Evolutionary conservation across 306 rosid species (phyloP), one percentile per base, ranked within the genome.

Genomic region (Citrullus amarus): DNA sequence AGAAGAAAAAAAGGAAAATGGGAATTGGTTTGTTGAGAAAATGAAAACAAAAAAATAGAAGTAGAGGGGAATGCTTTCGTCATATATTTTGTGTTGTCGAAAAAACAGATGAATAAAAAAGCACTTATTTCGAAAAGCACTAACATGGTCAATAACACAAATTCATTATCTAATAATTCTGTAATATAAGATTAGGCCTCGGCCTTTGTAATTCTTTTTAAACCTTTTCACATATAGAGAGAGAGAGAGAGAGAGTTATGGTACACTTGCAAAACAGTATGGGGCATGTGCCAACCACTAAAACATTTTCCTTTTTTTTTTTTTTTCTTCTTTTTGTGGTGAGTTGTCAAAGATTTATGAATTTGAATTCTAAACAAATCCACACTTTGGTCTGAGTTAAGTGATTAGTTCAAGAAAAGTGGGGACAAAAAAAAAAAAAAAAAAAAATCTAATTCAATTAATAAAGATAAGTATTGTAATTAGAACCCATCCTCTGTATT

Each of bases 281-380:
- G 11, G 30, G 32, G 62, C 78, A 74, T 58, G 79, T 58, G 79
- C 22, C 25, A 76, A 76, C 39, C 79, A 76, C 79, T 41, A 20
- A 25, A 76, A 39, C 22, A 76, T 36, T 41, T 43, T 32, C 1
- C 13, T 61, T 6, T 3, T 36, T 32, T 30, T 0, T 62, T 32
- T 62, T 1, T 30, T 63, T 8, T 1, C 34, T 32, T 1, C 3
- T 41, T 18, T 41, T 41, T 4, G 4, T 4, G 58, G 39, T 14
- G n/a, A 12, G 77, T 71, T 20, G 20, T 25, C 75, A 41, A 2
- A 5, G 12, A 28, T 71, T 71, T 46, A 12, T 76, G 79, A 60
- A 76, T 76, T 76, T 76, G 79, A 76, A 76, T 76, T 57, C 13
- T 41, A 8, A 76, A 76, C 17, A 74, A 74, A 74, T 74, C 8